Conservation (phyloP, 352 stramenopile genomes). For the Saprolegnia diclina region DNA sequence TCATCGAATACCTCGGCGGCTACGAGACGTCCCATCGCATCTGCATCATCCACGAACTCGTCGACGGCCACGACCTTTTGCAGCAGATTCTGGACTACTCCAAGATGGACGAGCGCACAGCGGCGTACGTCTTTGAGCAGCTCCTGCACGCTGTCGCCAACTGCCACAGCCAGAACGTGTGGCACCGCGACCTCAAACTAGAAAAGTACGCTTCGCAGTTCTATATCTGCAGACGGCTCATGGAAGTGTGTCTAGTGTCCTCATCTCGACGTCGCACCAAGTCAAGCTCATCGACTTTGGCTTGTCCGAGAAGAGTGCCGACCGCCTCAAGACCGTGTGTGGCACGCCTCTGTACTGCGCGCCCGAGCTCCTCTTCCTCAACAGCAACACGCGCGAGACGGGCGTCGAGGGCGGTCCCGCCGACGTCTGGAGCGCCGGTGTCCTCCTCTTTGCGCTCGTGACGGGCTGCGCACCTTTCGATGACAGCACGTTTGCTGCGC, state of each 20-base stretch:
- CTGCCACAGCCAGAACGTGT: conserved; percentile 86
- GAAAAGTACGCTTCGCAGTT: conserved; percentile 73
- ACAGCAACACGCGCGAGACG: conserved; percentile 34
- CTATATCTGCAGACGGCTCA: neutral
- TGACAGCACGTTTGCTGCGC: conserved; percentile 57
- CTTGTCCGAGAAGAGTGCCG: conserved; percentile 81
- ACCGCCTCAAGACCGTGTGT: conserved; percentile 56
- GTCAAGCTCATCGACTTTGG: conserved; percentile 97
- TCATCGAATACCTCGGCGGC: conserved; percentile 66
- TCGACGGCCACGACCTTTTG: conserved; percentile 63
- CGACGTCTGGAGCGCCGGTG: conserved; percentile 71
- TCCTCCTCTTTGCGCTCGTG: conserved; percentile 77
- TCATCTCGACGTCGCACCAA: conserved; percentile 86
- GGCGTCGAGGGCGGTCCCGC: conserved; percentile 58
- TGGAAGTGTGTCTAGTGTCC: conserved; percentile 48
- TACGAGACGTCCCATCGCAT: conserved; percentile 76
- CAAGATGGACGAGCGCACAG: conserved; percentile 62
- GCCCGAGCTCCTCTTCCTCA: conserved; percentile 67
- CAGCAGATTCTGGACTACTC: conserved; percentile 64
- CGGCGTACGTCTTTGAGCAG: conserved; percentile 59
- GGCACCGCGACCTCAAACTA: conserved; percentile 93
- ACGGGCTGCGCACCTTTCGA: conserved; percentile 77
- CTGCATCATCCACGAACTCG: conserved; percentile 74
- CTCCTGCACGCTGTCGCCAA: conserved; percentile 91
- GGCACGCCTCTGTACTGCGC: conserved; percentile 79